phyloP scores from a whole-genome alignment of 2,329 filamentous ascomycete species.

The Cercospora sp. region DNA sequence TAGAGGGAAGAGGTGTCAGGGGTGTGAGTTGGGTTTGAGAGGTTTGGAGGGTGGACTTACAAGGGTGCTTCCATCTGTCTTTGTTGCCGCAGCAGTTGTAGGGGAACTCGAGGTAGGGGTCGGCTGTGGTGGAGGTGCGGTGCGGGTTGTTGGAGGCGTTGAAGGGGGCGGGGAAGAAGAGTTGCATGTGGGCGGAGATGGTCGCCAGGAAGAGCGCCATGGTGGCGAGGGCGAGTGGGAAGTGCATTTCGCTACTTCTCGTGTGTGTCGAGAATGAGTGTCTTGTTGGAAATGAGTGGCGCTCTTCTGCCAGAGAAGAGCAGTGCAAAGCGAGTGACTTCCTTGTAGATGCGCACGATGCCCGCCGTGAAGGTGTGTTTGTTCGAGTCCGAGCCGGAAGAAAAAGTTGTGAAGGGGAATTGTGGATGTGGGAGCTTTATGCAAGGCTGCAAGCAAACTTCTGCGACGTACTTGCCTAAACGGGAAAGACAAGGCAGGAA shows the following conservation, averaged over 20 bases:
- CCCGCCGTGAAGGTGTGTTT: not conserved
- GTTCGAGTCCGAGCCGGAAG: not conserved
- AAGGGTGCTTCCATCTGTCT: conserved; percentile 40
- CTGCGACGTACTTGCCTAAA: not conserved
- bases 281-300: not conserved
- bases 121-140: conserved; percentile 37
- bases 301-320: conserved; percentile 9
- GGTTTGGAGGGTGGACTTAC: conserved; percentile 20
- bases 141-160: conserved; percentile 49
- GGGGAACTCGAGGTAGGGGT: conserved; percentile 46
- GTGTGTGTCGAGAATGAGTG: not conserved
- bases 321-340: not conserved
- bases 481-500: not conserved
- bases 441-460: not conserved
- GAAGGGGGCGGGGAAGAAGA: conserved; percentile 47
- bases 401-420: conserved; percentile 2
- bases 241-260: conserved; percentile 17
- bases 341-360: not conserved
- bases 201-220: conserved; percentile 8
- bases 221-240: conserved; percentile 11
- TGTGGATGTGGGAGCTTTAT: not conserved
- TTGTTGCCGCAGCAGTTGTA: conserved; percentile 49
- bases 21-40: too few species aligned
- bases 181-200: conserved; percentile 34
- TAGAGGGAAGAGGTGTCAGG: too few species aligned